A percentile compares a stretch with the other conserved stretches of the same genome.
Evolutionary conservation across 164 flowering plant genomes (phyloP).

Genomic region (Annona squamosa): DNA sequence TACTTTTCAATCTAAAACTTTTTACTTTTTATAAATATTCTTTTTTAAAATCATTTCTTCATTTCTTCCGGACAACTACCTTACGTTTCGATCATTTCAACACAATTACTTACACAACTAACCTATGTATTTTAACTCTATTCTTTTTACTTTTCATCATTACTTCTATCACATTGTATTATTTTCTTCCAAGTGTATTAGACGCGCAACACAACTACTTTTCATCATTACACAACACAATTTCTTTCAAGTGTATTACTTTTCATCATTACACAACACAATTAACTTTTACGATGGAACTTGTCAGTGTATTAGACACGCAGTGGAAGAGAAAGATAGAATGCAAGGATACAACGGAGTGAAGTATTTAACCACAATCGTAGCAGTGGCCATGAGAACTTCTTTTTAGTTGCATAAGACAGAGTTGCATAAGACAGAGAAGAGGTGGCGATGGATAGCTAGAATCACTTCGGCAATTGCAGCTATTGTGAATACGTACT

Average conservation of each 20-base stretch:
- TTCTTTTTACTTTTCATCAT: too few relatives aligned
- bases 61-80: not conserved
- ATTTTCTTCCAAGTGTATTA: too few relatives aligned
- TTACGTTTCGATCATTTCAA: too few relatives aligned
- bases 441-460: conserved; percentile 46
- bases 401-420: too few relatives aligned
- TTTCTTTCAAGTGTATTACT: too few relatives aligned
- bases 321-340: conserved; percentile 57
- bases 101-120: too few relatives aligned
- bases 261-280: too few relatives aligned
- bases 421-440: conserved; percentile 22
- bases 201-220: too few relatives aligned
- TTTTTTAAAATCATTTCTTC: not conserved
- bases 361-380: conserved; percentile 55
- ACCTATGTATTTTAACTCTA: too few relatives aligned
- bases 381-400: conserved; percentile 60
- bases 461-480: conserved; percentile 45
- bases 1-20: not conserved
- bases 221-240: too few relatives aligned
- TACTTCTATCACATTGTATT: too few relatives aligned
- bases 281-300: not conserved
- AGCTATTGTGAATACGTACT: conserved; percentile 44
- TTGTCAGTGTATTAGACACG: conserved; percentile 59
- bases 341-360: conserved; percentile 53
- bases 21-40: not conserved